These are phyloP conservation scores for Rhodosorus marinus DNA, from an alignment of 23 red algal genomes.

Conservation along the genomic window DNA sequence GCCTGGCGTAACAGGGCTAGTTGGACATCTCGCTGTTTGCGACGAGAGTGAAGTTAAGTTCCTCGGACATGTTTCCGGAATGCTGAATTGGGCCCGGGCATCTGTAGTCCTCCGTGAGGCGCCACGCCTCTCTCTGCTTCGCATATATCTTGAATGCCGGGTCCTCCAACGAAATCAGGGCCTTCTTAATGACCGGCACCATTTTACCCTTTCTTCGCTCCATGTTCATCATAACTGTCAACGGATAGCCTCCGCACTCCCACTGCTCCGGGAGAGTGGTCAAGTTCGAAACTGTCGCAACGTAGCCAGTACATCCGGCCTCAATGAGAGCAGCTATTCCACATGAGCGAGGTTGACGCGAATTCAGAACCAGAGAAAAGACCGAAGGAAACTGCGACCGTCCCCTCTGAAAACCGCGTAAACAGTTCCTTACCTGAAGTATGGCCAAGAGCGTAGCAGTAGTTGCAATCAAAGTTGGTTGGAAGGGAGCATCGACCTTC, in stretches of 20 bases:
- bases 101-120: constrained; percentile 59
- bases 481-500: constrained; percentile 82
- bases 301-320: constrained; percentile 47
- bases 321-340: constrained; percentile 71
- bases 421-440: too few species aligned
- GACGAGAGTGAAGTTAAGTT: too few species aligned
- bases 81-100: constrained; percentile 75
- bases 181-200: constrained; percentile 80
- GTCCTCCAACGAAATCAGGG: constrained; percentile 51
- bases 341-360: too few species aligned
- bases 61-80: too few species aligned
- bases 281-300: constrained; percentile 49
- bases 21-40: too few species aligned
- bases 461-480: constrained; percentile 90
- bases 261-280: constrained; percentile 61
- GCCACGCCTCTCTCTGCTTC: constrained; percentile 41
- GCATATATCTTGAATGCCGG: constrained; percentile 59
- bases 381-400: too few species aligned
- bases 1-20: too few species aligned
- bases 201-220: constrained; percentile 85
- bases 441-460: constrained; percentile 75
- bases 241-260: constrained; percentile 65
- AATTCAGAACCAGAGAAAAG: too few species aligned
- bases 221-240: constrained; percentile 98
- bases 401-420: too few species aligned